Conservation (phyloP, 139 green algal species). For the Medakamo hakoo region DNA sequence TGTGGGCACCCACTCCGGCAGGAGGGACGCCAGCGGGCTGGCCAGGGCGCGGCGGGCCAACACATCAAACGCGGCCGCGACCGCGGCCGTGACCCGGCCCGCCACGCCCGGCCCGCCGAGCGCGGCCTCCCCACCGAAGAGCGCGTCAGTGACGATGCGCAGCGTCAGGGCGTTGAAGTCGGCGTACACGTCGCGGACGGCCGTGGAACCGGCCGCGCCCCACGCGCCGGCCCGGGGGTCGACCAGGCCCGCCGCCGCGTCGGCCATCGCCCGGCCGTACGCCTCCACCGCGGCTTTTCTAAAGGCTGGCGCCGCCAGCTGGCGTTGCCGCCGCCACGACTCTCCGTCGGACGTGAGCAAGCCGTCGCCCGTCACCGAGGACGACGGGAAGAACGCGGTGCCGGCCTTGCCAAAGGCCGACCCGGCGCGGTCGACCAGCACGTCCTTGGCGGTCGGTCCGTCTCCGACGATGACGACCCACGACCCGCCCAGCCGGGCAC, state of each 20-base stretch:
- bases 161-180: conserved; percentile 84
- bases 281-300: conserved; percentile 39
- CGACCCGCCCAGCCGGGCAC: conserved; percentile 60
- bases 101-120: neutral
- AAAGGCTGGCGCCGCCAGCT: conserved; percentile 73
- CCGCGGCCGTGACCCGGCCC: conserved; percentile 15
- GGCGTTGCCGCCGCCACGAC: conserved; percentile 58
- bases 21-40: conserved; percentile 17
- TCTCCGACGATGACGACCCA: conserved; percentile 54
- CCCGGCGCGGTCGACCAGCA: conserved; percentile 18
- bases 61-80: conserved; percentile 51
- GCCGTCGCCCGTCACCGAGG: conserved; percentile 59
- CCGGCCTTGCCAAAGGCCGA: conserved; percentile 32
- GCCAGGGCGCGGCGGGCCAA: conserved; percentile 35
- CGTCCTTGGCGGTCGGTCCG: conserved; percentile 11
- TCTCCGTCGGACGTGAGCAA: conserved; percentile 68
- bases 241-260: conserved; percentile 13
- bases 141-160: conserved; percentile 44
- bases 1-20: conserved; percentile 71
- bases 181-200: conserved; percentile 33
- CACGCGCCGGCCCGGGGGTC: neutral
- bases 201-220: too few relatives aligned
- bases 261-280: conserved; percentile 41
- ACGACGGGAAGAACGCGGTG: conserved; percentile 80
- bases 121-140: conserved; percentile 43